Evolutionary conservation across 306 rosid genomes (phyloP).

Genomic region (Quercus engelmannii): DNA sequence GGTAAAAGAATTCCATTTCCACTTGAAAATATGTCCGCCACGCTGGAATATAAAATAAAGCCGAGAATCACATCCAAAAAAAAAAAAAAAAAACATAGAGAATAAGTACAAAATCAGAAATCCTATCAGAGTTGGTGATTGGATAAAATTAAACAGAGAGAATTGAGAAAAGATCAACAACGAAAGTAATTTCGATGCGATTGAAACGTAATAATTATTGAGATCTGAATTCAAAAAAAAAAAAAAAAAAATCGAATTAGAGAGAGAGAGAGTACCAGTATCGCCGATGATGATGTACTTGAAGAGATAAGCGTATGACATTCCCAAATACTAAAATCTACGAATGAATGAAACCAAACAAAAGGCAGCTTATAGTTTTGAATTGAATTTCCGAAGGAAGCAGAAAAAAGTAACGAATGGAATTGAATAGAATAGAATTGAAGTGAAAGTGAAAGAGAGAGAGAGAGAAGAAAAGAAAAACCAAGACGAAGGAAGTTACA

Average conservation of each 20-base stretch:
- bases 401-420: not conserved
- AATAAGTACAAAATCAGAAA: no score
- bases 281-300: slow-evolving; percentile 99
- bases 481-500: not conserved
- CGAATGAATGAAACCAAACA: no score
- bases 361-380: not conserved
- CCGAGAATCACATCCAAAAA: no score
- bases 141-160: not conserved
- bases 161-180: not conserved
- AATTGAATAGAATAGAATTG: not conserved
- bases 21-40: no score
- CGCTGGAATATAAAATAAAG: no score
- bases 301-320: slow-evolving; percentile 98
- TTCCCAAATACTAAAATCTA: not conserved
- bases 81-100: no score
- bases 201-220: not conserved
- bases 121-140: no score
- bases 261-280: slow-evolving; percentile 50
- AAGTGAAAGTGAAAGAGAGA: not conserved
- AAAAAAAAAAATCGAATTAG: not conserved
- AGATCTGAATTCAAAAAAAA: not conserved
- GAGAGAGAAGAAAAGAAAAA: not conserved
- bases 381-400: not conserved
- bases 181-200: not conserved
- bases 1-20: no score